Base-by-base conservation (phyloP, 345 rosid species). In the Eucalyptus erythrocorys region DNA sequence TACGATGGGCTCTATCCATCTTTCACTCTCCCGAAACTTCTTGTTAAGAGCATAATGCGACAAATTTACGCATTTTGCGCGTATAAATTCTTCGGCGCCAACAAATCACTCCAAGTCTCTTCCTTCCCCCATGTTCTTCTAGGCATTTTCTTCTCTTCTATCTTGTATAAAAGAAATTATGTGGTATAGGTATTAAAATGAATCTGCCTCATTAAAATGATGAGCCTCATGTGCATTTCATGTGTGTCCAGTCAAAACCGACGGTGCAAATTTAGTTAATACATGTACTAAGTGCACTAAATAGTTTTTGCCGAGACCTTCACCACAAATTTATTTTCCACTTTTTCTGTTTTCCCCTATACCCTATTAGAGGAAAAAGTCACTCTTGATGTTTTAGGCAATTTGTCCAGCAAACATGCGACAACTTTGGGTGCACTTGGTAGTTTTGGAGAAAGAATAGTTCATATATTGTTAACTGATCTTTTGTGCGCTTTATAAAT, bases 141-240 rank as follows among this genome's bases (percentile, higher is more conserved):
- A 2, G 4, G 59, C 24, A 53, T 21, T 53, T 53, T 53, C 4
- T 53, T 53, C 26, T 53, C 11, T 8, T 53, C 5, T 21, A n/a
- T n/a, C n/a, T 22, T 53, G 11, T 11, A 53, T 8, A 24, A 55
- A 24, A 55, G 12, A 55, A 22, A 55, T n/a, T n/a, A 11, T 55
- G 30, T 0, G 61, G 30, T 55, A 4, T 55, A 55, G 27, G 30
- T 22, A 55, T 24, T 55, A 22, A 55, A 55, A 30, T 22, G 2
- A 55, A 59, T 59, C 6, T 30, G 13, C 1, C 27, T 59, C 15
- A 59, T 27, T 30, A 59, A 12, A 59, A 59, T 26, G 32, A 59
- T 0, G 7, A 55, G 61, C 6, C 27, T 22, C 27, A 24, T 1
- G 4, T 3, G 2, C 7, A 27, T 6, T 8, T 8, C 32, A 1